Evolutionary conservation across 2,329 filamentous ascomycete species (phyloP).

Genomic region (Sordariomycetes sp.): DNA sequence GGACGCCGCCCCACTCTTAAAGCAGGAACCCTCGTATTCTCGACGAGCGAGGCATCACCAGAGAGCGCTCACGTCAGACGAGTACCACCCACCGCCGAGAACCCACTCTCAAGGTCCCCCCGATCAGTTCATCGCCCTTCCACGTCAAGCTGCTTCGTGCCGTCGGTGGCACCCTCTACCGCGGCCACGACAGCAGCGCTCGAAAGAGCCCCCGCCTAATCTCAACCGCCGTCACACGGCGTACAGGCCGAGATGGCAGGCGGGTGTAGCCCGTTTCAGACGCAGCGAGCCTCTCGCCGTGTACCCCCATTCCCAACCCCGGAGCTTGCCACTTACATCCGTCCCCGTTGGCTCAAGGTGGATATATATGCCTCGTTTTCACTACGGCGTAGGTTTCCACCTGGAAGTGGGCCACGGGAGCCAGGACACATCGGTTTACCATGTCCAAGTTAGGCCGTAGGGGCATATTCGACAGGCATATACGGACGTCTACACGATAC

Average conservation of each 20-base stretch:
- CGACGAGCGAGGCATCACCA: too few relatives aligned
- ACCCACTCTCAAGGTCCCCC: neutral
- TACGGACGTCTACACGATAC: neutral
- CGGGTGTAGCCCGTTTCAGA: slow-evolving; percentile 1
- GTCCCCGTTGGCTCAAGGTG: neutral
- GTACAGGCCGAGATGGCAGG: neutral
- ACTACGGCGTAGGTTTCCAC: neutral
- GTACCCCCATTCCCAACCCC: neutral
- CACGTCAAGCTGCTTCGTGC: neutral
- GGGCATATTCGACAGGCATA: neutral
- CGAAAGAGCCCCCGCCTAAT: neutral
- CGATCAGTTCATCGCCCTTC: neutral
- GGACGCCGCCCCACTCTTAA: too few relatives aligned
- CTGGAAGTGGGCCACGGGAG: neutral
- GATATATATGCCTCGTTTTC: neutral
- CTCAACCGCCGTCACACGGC: neutral
- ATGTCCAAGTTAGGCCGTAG: neutral
- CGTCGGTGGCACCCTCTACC: neutral
- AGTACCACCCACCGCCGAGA: neutral
- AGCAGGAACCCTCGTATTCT: too few relatives aligned
- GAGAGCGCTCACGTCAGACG: too few relatives aligned
- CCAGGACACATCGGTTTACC: neutral
- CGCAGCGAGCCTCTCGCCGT: neutral
- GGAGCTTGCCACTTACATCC: too few relatives aligned
- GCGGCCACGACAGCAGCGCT: neutral